Evolutionary conservation across 1,284 basidiomycete species (phyloP).

Genomic region (Malassezia arunalokei): DNA sequence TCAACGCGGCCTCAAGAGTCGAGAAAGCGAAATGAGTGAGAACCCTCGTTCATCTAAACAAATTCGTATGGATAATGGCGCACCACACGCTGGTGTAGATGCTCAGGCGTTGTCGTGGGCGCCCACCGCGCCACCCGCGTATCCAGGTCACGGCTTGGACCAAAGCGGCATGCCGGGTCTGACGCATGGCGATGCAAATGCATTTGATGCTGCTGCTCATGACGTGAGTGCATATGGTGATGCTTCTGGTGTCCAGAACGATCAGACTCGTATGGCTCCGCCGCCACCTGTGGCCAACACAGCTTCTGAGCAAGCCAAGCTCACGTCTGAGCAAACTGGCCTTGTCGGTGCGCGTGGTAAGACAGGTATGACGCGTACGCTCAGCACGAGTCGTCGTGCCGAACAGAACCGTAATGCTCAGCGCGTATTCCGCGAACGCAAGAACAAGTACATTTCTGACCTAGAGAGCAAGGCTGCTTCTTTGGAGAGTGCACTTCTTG

Average conservation of each 20-base stretch:
- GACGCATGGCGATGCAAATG: conserved; percentile 4
- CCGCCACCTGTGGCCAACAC: background rate
- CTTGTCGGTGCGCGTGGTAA: conserved; percentile 16
- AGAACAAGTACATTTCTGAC: conserved; percentile 19
- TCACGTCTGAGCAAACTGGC: conserved; percentile 15
- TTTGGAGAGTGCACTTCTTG: conserved; percentile 23
- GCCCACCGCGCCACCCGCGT: conserved; percentile 13
- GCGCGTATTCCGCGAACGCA: conserved; percentile 23
- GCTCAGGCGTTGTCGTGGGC: conserved; percentile 13
- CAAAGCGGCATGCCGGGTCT: conserved; percentile 7
- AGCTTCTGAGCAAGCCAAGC: background rate
- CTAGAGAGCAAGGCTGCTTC: conserved; percentile 12
- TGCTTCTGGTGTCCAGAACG: conserved; percentile 4
- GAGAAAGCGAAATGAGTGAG: conserved; percentile 11
- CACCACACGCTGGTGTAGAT: conserved; percentile 6
- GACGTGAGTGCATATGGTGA: conserved; percentile 8
- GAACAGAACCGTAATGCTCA: conserved; percentile 25
- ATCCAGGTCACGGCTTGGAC: conserved; percentile 11
- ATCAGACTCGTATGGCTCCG: conserved; percentile 11
- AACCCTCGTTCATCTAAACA: conserved; percentile 9
- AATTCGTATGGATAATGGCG: conserved; percentile 11
- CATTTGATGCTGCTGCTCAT: conserved; percentile 10
- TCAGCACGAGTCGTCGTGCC: conserved; percentile 32
- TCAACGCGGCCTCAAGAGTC: conserved; percentile 1
- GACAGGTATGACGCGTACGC: conserved; percentile 20